Conservation (phyloP, 805 yeast genomes). For the Yueomyces sp. region DNA sequence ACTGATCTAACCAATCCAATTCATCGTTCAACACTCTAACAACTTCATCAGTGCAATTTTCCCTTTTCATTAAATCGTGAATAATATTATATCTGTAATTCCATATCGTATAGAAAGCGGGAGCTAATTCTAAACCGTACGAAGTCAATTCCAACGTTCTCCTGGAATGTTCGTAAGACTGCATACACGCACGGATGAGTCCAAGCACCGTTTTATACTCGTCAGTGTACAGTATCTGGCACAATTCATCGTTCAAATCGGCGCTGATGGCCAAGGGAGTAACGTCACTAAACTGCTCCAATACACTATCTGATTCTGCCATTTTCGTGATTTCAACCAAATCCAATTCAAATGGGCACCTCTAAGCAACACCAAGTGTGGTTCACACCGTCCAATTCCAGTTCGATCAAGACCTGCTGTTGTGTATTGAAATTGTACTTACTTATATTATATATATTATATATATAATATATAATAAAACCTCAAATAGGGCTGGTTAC, state of each 20-base stretch:
- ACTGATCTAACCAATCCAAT: constrained; percentile 64
- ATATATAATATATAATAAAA: no score
- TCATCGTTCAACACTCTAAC: constrained; percentile 30
- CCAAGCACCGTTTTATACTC: constrained; percentile 58
- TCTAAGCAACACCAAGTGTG: no score
- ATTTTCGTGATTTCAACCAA: not conserved
- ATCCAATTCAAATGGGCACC: no score
- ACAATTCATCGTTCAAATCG: constrained; percentile 30
- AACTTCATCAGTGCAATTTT: constrained; percentile 9
- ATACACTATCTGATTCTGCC: not conserved
- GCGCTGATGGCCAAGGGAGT: constrained; percentile 31
- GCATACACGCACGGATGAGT: constrained; percentile 44
- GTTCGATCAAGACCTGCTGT: no score
- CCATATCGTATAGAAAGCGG: constrained; percentile 94
- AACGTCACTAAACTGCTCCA: constrained; percentile 24
- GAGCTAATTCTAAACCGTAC: constrained; percentile 48
- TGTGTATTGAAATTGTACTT: no score
- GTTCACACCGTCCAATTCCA: no score
- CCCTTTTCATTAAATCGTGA: constrained; percentile 1
- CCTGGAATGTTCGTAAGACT: constrained; percentile 45
- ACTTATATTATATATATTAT: no score
- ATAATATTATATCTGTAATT: constrained; percentile 47
- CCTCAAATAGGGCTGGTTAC: no score
- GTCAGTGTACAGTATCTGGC: constrained; percentile 58
- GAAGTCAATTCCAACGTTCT: constrained; percentile 61